Conservation (phyloP, 305 asterid species). For the Fraxinus xanthoxyloides region DNA sequence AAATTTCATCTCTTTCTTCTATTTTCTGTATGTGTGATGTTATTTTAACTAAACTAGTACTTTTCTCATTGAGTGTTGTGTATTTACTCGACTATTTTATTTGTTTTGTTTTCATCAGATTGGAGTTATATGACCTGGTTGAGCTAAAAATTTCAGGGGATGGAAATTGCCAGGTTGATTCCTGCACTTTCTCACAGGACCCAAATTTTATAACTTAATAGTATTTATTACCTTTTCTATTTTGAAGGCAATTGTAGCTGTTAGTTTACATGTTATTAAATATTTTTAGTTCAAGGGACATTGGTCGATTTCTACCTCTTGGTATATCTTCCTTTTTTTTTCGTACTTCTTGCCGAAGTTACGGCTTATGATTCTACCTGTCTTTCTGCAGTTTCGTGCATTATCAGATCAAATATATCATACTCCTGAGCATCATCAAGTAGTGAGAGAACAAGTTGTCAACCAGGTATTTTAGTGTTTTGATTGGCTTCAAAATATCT, state of each 20-base stretch:
- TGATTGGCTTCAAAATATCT: not conserved
- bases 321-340: not conserved
- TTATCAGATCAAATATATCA: constrained; percentile 93
- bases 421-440: constrained; percentile 63
- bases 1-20: not conserved
- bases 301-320: not conserved
- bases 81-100: constrained; percentile 8
- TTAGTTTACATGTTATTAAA: not conserved
- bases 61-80: not conserved
- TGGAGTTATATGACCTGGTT: constrained; percentile 67
- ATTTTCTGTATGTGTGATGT: not conserved
- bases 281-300: not conserved
- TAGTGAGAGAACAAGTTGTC: constrained; percentile 79
- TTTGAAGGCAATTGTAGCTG: not conserved
- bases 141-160: constrained; percentile 81
- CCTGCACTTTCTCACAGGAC: not conserved
- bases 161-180: constrained; percentile 90
- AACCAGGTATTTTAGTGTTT: constrained; percentile 52
- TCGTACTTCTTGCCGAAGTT: not conserved
- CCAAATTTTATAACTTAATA: not conserved
- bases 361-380: not conserved
- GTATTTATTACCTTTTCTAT: not conserved
- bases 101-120: constrained; percentile 33
- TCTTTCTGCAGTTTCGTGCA: constrained; percentile 55
- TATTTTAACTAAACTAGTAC: not conserved